Base-by-base conservation (phyloP, 2,329 filamentous ascomycete genomes). In the Aspergillus ruber region DNA sequence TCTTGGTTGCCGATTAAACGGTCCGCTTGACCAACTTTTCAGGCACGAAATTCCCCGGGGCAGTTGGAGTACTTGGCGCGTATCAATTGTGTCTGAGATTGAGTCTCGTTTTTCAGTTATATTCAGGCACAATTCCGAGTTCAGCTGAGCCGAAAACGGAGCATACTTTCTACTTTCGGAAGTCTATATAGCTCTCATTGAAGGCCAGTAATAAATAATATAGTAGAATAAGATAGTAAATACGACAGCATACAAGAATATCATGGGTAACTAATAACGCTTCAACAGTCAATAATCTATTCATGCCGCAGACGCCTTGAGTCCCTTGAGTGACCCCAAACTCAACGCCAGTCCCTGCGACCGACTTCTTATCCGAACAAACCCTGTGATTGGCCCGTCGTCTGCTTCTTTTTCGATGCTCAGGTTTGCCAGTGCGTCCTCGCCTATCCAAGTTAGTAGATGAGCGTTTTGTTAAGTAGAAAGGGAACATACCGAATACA, bases 371-470 rank as follows among this genome's bases (percentile, higher is more conserved):
- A 98, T 98, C 67, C 93, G 85, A 54, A 98, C 90, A 70, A 98
- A 98, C 40, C 93, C 93, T 38, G 91, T 96, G 54, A 98, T 91
- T 5, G 90, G 89, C 20, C 93, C 93, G 62, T 95, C 86, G 21
- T 95, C 90, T 50, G 90, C 90, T 68, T 97, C 90, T 74, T 96
- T 91, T 73, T 98, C 93, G 62, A 98, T 96, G 67, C 90, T 96
- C 70, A 98, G 67, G 68, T 98, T 98, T 63, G 93, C 93, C 62
- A 98, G 75, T 50, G 93, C 93, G 74, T 98, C 93, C 87, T 98
- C 93, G 55, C 93, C 93, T 98, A 62, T 43, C 25, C 45, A 42
- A 45, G 55, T 65, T 59, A 68, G 60, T 44, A 43, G 12, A 45
- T 41, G 5, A 12, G 17, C 13, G 20, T 10, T 40, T n/a, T 20